Conservation (phyloP, 176 grass and related monocot species). For the Bonia amplexicaulis region DNA sequence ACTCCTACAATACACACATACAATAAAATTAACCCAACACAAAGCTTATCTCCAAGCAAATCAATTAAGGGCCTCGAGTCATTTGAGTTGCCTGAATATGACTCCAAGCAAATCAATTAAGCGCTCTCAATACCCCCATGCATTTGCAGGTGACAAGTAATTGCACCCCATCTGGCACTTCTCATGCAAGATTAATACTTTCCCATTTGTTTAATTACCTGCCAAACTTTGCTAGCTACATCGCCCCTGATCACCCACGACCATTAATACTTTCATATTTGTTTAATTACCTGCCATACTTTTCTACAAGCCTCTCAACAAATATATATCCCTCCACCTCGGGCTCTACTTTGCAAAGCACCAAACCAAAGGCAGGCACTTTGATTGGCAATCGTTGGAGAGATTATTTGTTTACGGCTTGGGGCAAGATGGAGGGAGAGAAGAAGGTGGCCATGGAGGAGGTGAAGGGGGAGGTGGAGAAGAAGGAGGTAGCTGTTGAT, state of each 20-base stretch:
- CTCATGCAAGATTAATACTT: neutral
- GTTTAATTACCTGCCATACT: slow-evolving; percentile 20
- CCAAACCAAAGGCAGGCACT: slow-evolving; percentile 12
- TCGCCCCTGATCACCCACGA: neutral
- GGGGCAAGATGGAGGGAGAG: slow-evolving; percentile 13
- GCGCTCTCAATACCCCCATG: neutral
- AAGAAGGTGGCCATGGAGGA: slow-evolving; percentile 27
- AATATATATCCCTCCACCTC: slow-evolving; percentile 13
- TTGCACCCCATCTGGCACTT: neutral
- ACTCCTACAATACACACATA: too few relatives aligned
- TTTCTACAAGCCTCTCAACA: neutral
- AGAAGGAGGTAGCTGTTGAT: neutral
- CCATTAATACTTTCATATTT: neutral
- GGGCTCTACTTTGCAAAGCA: slow-evolving; percentile 37
- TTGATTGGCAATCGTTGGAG: neutral
- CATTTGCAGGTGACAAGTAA: neutral
- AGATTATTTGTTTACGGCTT: neutral
- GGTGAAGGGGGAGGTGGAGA: neutral
- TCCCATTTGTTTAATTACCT: neutral
- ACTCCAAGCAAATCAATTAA: neutral
- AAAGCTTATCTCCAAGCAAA: neutral
- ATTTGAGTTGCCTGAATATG: too few relatives aligned
- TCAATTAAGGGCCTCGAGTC: neutral
- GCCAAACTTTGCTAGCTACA: slow-evolving; percentile 14
- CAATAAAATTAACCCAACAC: too few relatives aligned